Base-by-base conservation (phyloP, 2,329 filamentous ascomycete species). In the Penicillium sp. region DNA sequence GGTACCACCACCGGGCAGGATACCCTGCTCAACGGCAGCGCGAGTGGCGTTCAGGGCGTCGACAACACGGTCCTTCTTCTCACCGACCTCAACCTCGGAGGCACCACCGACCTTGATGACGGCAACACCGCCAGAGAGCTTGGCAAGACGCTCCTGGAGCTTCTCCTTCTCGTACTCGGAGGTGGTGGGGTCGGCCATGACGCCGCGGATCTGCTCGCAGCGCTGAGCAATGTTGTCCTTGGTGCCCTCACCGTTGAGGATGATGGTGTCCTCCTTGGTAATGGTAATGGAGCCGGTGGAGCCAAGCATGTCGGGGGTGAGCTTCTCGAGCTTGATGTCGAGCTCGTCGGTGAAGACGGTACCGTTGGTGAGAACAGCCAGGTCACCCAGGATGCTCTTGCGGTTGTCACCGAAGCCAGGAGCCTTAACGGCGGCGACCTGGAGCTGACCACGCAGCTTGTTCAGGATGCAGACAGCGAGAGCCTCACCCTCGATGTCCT, bases 161-260 rank as follows among this genome's bases (percentile, higher is more conserved):
- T 98, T 98, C 86, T 98, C 93, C 83, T 96, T 97, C 83, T 98
- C 93, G 77, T 98, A 98, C 68, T 98, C 93, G 40, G 90, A 96
- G 56, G 93, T 98, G 62, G 81, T 85, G 58, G 91, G 86, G 77
- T 98, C 93, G 54, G 78, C 80, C 78, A 96, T 95, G 74, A 97
- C 89, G 60, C 91, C 90, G 61, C 93, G 90, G 74, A 98, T 98
- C 80, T 98, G 93, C 77, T 98, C 93, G 76, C 93, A 97, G 70
- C 93, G 87, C 80, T 96, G 89, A 57, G 87, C 75, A 65, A 98
- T 94, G 58, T 80, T 72, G 68, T 98, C 93, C 81, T 97, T 96
- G 84, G 77, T 86, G 56, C 93, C 93, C 66, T 95, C 89, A 47
- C 93, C 93, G 74, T 98, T 98, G 54, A 98, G 83, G 68, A 98